Conservation (phyloP, 2,329 filamentous ascomycete genomes). For the Xylaria sp. region DNA sequence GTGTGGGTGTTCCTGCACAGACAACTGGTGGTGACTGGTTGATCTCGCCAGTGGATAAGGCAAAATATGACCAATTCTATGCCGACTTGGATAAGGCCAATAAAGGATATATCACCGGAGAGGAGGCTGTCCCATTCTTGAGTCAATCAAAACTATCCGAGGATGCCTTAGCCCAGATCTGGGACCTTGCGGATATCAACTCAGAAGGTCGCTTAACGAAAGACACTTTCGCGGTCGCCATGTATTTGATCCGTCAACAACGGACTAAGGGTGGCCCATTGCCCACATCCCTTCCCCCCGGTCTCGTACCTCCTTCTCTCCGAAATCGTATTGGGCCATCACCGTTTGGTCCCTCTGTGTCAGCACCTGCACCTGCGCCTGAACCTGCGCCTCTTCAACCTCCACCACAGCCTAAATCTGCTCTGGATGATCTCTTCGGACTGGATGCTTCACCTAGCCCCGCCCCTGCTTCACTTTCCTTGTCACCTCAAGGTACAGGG, state of each 20-base stretch:
- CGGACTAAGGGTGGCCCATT: slow-evolving; percentile 77
- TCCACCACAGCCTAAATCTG: slow-evolving; percentile 73
- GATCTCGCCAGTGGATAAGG: slow-evolving; percentile 84
- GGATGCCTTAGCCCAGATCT: slow-evolving; percentile 91
- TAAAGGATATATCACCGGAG: slow-evolving; percentile 87
- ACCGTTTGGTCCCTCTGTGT: slow-evolving; percentile 60
- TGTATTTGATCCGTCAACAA: slow-evolving; percentile 95
- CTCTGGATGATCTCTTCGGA: slow-evolving; percentile 92
- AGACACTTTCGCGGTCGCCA: slow-evolving; percentile 96
- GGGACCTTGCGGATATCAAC: slow-evolving; percentile 95
- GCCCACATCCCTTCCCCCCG: slow-evolving; percentile 81
- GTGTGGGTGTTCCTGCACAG: slow-evolving; percentile 49
- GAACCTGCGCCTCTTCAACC: slow-evolving; percentile 50
- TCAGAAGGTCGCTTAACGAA: slow-evolving; percentile 85
- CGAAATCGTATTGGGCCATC: slow-evolving; percentile 68
- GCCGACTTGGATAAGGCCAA: slow-evolving; percentile 82
- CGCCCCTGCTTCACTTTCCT: slow-evolving; percentile 67
- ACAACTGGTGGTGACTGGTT: slow-evolving; percentile 76
- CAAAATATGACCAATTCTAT: slow-evolving; percentile 88
- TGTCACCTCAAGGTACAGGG: slow-evolving; percentile 80
- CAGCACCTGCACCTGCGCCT: slow-evolving; percentile 42
- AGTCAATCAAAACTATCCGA: slow-evolving; percentile 91
- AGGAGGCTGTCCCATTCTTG: slow-evolving; percentile 94
- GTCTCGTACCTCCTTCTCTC: slow-evolving; percentile 87
- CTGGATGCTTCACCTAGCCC: slow-evolving; percentile 75